Base-by-base conservation (phyloP, 306 rosid genomes). In the Vicia sativa region DNA sequence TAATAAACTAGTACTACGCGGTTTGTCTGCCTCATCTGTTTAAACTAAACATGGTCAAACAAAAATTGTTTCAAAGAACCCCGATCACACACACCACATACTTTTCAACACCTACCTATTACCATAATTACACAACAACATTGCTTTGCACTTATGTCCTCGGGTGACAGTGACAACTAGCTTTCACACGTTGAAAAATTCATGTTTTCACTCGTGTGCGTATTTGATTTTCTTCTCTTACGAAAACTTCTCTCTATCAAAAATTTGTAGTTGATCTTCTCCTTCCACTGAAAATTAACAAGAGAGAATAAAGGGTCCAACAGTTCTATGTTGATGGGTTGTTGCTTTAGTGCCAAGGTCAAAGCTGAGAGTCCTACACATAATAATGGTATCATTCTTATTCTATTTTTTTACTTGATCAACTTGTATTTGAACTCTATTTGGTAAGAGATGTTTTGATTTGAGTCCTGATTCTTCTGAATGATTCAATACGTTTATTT, bases 341-440 rank as follows among this genome's bases (percentile, higher is more conserved):
- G 93, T 61, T 90, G 90, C 83, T 76, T 80, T 2, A 87, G 96
- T 83, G 80, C 86, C 35, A 84, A 74, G 78, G 85, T 93, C 79
- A 93, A 93, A 83, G 98, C 97, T 71, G 96, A 88, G 65, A 93
- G 93, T 80, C 91, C 96, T 79, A 84, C 79, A 53, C 96, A 2
- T 25, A 25, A 68, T 38, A 73, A 82, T 71, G 96, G 97, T 90
- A 82, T 49, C 35, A 18, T 60, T 62, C n/a, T 48, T 23, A 7
- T 46, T 61, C 53, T 48, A 2, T 44, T 69, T 70, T 54, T 28
- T 29, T 67, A 39, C 59, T 61, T 48, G 46, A 21, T 76, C 54
- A 42, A 21, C 46, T 58, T 74, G 15, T 42, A 12, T 75, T 41
- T 52, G 4, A 77, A 15, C 26, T 23, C 14, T 57, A 1, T 42